Evolutionary conservation across 768 basidiomycete genomes (phyloP).

Genomic region (Lentinula guzmanii): DNA sequence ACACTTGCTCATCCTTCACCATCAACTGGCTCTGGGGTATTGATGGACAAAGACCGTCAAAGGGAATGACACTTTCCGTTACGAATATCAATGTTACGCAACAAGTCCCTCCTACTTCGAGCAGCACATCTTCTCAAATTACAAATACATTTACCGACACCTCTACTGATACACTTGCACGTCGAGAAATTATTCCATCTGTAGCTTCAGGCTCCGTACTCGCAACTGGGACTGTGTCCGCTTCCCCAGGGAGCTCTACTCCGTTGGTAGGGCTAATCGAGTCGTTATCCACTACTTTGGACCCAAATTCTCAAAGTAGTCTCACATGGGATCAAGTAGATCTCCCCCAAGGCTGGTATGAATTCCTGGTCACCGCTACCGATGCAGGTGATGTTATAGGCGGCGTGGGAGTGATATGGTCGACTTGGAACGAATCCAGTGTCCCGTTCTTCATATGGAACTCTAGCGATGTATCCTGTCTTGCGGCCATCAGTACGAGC

Average conservation of each 20-base stretch:
- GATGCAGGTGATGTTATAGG: neutral
- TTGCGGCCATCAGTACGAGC: neutral
- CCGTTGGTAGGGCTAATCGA: neutral
- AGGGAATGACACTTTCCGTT: neutral
- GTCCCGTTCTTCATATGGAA: neutral
- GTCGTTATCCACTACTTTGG: neutral
- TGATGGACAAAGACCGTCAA: neutral
- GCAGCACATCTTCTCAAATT: neutral
- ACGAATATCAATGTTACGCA: conserved; percentile 5
- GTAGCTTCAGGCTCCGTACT: neutral
- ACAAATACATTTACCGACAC: neutral
- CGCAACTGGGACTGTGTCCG: neutral
- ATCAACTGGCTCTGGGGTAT: neutral
- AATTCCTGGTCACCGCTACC: neutral
- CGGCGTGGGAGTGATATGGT: neutral
- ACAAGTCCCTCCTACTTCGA: neutral
- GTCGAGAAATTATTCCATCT: neutral
- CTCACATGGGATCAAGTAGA: neutral
- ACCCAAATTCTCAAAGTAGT: neutral
- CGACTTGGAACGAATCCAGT: neutral
- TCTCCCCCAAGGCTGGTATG: conserved; percentile 4
- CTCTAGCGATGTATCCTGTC: neutral
- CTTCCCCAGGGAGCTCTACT: conserved; percentile 1
- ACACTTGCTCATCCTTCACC: neutral
- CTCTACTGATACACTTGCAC: neutral